Evolutionary conservation across 768 basidiomycete genomes (phyloP).

Genomic region (Tubosaeta sp.): DNA sequence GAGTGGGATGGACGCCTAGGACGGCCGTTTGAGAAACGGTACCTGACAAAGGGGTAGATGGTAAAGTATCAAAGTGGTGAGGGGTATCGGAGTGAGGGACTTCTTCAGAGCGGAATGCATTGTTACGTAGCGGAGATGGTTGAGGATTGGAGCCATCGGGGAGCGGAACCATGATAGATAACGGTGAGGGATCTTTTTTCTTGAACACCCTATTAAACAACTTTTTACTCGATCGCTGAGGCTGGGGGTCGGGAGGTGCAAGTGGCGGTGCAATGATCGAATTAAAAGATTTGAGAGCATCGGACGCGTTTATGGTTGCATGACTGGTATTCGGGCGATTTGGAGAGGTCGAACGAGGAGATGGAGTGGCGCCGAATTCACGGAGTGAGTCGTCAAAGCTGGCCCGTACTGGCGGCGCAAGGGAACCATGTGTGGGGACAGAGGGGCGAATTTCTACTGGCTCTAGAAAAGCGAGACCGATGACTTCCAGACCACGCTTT

Average conservation of each 20-base stretch:
- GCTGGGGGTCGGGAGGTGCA: conserved; percentile 11
- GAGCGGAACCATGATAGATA: conserved; percentile 23
- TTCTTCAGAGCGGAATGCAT: conserved; percentile 16
- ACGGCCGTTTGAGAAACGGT: conserved; percentile 38
- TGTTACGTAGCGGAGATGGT: conserved; percentile 12
- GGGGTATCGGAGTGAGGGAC: conserved; percentile 7
- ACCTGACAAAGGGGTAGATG: conserved; percentile 11
- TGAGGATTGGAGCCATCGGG: conserved; percentile 21
- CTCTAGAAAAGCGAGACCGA: conserved; percentile 75
- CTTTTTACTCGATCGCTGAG: conserved; percentile 46
- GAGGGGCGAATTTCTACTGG: conserved; percentile 67
- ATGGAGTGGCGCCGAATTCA: conserved; percentile 18
- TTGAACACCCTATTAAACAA: conserved; percentile 73
- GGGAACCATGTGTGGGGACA: conserved; percentile 7
- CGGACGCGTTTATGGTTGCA: background rate
- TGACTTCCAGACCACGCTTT: conserved; percentile 69
- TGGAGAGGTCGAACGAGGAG: conserved; percentile 12
- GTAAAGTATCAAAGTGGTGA: conserved; percentile 9
- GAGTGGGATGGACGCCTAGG: conserved; percentile 67
- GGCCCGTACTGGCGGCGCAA: conserved; percentile 19
- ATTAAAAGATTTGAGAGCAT: conserved; percentile 10
- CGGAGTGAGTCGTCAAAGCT: conserved; percentile 25
- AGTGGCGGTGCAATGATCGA: conserved; percentile 14
- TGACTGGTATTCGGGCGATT: conserved; percentile 3
- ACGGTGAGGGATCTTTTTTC: conserved; percentile 35